Evolutionary conservation across 345 rosid genomes (phyloP).

Genomic region (Anacardium occidentale): DNA sequence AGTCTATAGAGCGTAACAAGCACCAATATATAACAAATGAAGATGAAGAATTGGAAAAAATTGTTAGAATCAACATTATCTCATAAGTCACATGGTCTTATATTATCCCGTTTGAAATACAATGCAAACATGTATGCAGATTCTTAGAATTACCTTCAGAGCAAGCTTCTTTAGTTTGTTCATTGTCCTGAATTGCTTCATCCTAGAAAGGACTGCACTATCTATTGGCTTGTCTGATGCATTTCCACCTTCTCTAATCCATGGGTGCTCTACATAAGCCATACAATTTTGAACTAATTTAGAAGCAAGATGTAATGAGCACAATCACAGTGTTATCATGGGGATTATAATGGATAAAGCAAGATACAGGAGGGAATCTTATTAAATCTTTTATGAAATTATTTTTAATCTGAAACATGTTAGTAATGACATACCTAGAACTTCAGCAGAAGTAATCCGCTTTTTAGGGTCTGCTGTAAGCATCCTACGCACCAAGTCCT

Average conservation of each 20-base stretch:
- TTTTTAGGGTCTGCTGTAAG: constrained; percentile 64
- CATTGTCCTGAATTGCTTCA: constrained; percentile 96
- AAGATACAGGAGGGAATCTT: background rate
- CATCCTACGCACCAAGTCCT: constrained; percentile 77
- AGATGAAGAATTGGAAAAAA: background rate
- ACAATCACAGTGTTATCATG: background rate
- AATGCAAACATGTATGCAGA: background rate
- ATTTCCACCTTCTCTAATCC: constrained; percentile 69
- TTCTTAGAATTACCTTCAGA: constrained; percentile 50
- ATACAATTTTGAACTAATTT: background rate
- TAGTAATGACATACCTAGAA: constrained; percentile 47
- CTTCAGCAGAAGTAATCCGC: constrained; percentile 70
- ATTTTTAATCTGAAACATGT: background rate
- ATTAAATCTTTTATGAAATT: background rate
- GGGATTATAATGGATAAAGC: background rate
- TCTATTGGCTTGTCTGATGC: constrained; percentile 93
- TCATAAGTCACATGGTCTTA: background rate
- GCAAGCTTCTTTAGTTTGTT: constrained; percentile 95
- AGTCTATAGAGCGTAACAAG: background rate
- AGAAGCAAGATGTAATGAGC: background rate
- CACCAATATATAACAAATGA: background rate
- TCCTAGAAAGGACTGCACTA: constrained; percentile 81
- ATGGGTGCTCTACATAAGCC: constrained; percentile 55
- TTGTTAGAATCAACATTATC: background rate
- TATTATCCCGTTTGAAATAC: background rate